Base-by-base conservation (phyloP, 2,329 filamentous ascomycete species). In the Phymatotrichopsis omnivora region DNA sequence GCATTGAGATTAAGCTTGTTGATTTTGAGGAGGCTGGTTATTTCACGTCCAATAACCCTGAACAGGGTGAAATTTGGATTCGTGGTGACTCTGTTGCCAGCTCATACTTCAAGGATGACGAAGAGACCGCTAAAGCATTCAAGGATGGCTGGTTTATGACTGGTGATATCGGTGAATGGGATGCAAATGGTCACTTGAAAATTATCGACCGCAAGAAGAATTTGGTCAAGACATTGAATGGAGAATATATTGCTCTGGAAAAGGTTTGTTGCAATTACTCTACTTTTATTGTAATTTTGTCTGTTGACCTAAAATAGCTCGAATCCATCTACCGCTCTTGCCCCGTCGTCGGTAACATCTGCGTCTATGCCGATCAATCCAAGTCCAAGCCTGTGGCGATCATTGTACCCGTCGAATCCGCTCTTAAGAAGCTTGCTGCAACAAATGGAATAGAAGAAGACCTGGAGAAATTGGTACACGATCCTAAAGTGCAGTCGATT, bases 191-290 rank as follows among this genome's bases (percentile, higher is more conserved):
- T 32, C 83, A 93, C 63, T 67, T 96, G 55, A 76, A 73, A 57
- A 80, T 96, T 62, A 87, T 96, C 61, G 89, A 96, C 65, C 85
- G 89, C 57, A 87, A 94, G 76, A 96, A 96, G 79, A 96, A 96
- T 67, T 71, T 96, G 45, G 84, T 96, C 65, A 96, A 96, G 78
- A 87, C 91, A 53, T 75, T 85, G 55, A 86, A 87, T 50, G 89
- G 89, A 57, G 89, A 96, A 71, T 96, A 96, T 66, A 93, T 96
- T 63, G 91, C 89, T 17, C 75, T 98, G 3, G 89, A 96, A 70
- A 95, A 75, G 61, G 56, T 58, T 48, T 38, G 40, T 36, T 8
- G 7, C 5, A 28, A 17, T 23, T 22, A 25, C 25, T 5, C 10
- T 30, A 20, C 23, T 31, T 28, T 37, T 39, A 23, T 25, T n/a